Conservation (phyloP, 1,139 yeast genomes). For the Spathaspora sp. region DNA sequence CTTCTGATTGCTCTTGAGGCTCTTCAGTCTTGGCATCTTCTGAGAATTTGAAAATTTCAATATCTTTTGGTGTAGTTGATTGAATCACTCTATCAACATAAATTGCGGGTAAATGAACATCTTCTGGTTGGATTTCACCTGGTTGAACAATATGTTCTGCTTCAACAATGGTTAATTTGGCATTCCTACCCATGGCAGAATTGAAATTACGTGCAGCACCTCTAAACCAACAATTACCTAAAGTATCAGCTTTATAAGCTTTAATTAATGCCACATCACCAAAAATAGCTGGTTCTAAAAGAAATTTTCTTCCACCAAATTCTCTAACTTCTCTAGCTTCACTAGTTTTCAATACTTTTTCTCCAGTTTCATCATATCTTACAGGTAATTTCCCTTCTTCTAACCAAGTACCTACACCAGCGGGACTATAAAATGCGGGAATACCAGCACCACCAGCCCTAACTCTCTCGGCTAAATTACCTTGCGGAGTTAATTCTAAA, state of each 20-base stretch:
- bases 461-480: constrained; percentile 48
- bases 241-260: constrained; percentile 47
- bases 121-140: constrained; percentile 46
- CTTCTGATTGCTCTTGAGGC: constrained; percentile 14
- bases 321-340: constrained; percentile 42
- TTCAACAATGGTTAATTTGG: constrained; percentile 47
- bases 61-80: constrained; percentile 40
- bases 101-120: constrained; percentile 48
- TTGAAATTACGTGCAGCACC: constrained; percentile 51
- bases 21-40: constrained; percentile 12
- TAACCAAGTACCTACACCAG: constrained; percentile 53
- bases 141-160: constrained; percentile 51
- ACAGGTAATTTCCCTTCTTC: constrained; percentile 50
- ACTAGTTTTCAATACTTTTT: constrained; percentile 32
- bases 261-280: constrained; percentile 50
- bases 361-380: constrained; percentile 32
- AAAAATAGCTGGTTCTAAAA: constrained; percentile 41
- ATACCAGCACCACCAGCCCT: constrained; percentile 54
- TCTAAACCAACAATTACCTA: constrained; percentile 49
- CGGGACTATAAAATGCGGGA: constrained; percentile 50
- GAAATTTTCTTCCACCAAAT: constrained; percentile 42
- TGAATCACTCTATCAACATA: constrained; percentile 42
- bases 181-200: constrained; percentile 45
- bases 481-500: constrained; percentile 50
- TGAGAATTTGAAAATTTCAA: constrained; percentile 32